These are phyloP conservation scores for Orbilia brochopaga DNA, from an alignment of 2,329 filamentous ascomycete species.

Conservation along the genomic window DNA sequence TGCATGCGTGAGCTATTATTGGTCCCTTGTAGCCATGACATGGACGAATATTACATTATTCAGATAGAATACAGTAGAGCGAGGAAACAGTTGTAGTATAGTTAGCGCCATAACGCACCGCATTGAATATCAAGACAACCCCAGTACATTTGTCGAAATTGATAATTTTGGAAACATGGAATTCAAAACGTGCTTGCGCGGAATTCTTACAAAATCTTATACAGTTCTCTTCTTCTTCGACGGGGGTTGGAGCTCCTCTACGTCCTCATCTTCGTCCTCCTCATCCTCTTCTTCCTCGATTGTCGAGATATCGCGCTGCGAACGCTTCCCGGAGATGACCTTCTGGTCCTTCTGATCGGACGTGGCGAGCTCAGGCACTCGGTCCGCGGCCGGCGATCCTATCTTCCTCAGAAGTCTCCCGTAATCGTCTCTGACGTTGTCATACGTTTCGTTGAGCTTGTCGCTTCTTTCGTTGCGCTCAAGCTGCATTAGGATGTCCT, in stretches of 20 bases:
- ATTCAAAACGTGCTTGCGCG: too few species aligned
- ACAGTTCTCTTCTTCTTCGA: constrained; percentile 25
- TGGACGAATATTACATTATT: not conserved
- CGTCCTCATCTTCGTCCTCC: constrained; percentile 46
- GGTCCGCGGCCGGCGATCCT: not conserved
- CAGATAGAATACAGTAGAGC: too few species aligned
- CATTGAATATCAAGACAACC: constrained; percentile 15
- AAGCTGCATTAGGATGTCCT: constrained; percentile 72
- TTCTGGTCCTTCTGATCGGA: not conserved
- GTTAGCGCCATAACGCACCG: too few species aligned
- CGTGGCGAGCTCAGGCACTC: not conserved
- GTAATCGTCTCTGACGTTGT: constrained; percentile 74
- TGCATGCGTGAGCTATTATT: not conserved
- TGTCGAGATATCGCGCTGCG: constrained; percentile 22
- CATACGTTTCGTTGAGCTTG: constrained; percentile 73
- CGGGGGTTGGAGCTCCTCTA: constrained; percentile 36
- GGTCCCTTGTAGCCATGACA: not conserved
- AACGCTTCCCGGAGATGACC: constrained; percentile 36
- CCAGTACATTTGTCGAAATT: not conserved
- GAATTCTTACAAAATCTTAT: constrained; percentile 2
- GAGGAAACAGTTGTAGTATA: too few species aligned
- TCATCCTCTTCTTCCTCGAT: constrained; percentile 22
- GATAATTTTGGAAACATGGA: not conserved
- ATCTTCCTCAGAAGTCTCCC: constrained; percentile 66
- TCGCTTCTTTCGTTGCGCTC: constrained; percentile 72